Percentiles rank a stretch among this genome's conserved stretches.
These are phyloP conservation scores for Prunella vulgaris DNA, from an alignment of 257 asterid genomes.

Conservation along the genomic window DNA sequence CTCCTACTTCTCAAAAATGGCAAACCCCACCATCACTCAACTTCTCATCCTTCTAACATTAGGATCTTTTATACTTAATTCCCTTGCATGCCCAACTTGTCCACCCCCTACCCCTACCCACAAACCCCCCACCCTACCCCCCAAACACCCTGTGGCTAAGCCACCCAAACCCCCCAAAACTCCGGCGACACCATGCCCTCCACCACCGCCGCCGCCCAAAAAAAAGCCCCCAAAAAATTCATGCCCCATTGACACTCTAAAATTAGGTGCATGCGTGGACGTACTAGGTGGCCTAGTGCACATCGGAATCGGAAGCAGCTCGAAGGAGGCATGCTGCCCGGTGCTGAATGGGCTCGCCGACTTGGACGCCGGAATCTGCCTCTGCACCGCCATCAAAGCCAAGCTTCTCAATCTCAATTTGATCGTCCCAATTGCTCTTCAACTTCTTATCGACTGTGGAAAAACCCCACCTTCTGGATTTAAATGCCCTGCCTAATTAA, in stretches of 20 bases:
- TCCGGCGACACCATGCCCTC: no score
- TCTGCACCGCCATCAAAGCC: conserved; percentile 63
- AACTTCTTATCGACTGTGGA: conserved; percentile 59
- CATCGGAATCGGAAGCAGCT: conserved; percentile 47
- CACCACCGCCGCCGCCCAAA: conserved; percentile 10
- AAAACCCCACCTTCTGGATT: conserved; percentile 58
- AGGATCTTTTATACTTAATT: conserved; percentile 29
- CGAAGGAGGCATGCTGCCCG: conserved; percentile 47
- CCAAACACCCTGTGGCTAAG: conserved; percentile 9
- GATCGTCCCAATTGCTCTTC: conserved; percentile 58
- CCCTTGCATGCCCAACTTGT: conserved; percentile 60
- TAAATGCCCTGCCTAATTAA: conserved; percentile 47
- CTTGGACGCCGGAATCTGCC: conserved; percentile 61
- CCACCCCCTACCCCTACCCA: conserved; percentile 31
- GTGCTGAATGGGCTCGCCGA: conserved; percentile 36
- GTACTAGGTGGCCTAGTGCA: conserved; percentile 48
- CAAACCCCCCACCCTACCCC: conserved; percentile 15
- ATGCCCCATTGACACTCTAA: conserved; percentile 58
- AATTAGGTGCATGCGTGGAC: conserved; percentile 42
- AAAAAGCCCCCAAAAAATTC: conserved; percentile 13
- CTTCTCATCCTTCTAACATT: conserved; percentile 36
- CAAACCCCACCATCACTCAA: conserved; percentile 14
- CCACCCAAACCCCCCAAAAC: conserved; percentile 5
- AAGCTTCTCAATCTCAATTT: conserved; percentile 54
- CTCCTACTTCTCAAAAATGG: conserved; percentile 22